Evolutionary conservation across 495 filamentous ascomycete species (phyloP).

Genomic region (Podospora conica): DNA sequence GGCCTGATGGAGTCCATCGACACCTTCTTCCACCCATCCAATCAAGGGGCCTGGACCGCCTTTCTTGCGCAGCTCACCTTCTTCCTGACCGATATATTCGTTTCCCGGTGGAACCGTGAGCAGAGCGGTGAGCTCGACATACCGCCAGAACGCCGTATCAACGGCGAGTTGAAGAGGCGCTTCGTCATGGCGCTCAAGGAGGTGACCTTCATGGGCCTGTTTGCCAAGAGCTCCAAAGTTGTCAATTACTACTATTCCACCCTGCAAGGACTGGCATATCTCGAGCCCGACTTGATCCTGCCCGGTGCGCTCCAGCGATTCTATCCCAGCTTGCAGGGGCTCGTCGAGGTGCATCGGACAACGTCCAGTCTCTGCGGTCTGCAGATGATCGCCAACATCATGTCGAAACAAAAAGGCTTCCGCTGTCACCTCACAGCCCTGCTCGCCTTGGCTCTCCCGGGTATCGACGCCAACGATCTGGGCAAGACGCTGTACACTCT

Average conservation of each 20-base stretch:
- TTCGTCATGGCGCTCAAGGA: slow-evolving; percentile 90
- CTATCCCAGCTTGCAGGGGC: slow-evolving; percentile 90
- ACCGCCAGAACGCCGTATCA: slow-evolving; percentile 72
- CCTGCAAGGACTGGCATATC: slow-evolving; percentile 78
- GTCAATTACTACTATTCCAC: slow-evolving; percentile 88
- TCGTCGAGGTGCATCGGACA: slow-evolving; percentile 96
- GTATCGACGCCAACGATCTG: slow-evolving; percentile 96
- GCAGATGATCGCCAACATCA: slow-evolving; percentile 79
- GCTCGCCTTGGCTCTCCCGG: slow-evolving; percentile 83
- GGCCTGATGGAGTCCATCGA: slow-evolving; percentile 93
- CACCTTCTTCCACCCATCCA: slow-evolving; percentile 98
- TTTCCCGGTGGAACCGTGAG: slow-evolving; percentile 96
- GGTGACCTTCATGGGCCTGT: slow-evolving; percentile 97
- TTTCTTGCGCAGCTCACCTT: slow-evolving; percentile 85
- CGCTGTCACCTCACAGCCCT: slow-evolving; percentile 92
- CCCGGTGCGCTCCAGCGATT: slow-evolving; percentile 93
- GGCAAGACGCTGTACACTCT: slow-evolving; percentile 93
- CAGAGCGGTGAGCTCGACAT: slow-evolving; percentile 84
- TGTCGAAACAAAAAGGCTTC: slow-evolving; percentile 86
- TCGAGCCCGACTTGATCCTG: slow-evolving; percentile 88
- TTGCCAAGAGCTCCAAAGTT: slow-evolving; percentile 84
- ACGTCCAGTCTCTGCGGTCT: slow-evolving; percentile 88
- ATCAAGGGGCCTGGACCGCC: slow-evolving; percentile 87
- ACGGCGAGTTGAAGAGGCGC: slow-evolving; percentile 69
- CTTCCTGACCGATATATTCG: slow-evolving; percentile 92